Evolutionary conservation across 129 eudicot species (phyloP).

Genomic region (Calendula officinalis): DNA sequence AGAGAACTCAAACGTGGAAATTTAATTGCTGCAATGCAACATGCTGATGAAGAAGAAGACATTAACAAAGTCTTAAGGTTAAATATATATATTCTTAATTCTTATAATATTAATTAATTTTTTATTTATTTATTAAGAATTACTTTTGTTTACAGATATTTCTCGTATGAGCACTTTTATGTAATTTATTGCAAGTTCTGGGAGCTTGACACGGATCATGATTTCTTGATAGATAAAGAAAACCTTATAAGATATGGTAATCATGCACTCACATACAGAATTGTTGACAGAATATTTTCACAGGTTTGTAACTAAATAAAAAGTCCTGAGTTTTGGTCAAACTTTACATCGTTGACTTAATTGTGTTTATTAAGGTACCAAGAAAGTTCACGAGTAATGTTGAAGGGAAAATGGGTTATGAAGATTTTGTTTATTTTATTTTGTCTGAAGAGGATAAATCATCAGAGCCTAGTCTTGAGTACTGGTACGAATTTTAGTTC

Average conservation of each 20-base stretch:
- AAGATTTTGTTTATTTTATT: constrained; percentile 83
- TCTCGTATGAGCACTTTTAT: constrained; percentile 87
- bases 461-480: constrained; percentile 87
- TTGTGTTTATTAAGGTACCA: constrained; percentile 44
- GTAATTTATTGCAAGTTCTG: constrained; percentile 92
- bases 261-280: constrained; percentile 87
- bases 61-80: constrained; percentile 79
- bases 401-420: constrained; percentile 92
- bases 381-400: constrained; percentile 75
- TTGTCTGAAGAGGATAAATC: constrained; percentile 87
- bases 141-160: constrained; percentile 44
- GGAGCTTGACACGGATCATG: constrained; percentile 93
- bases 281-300: constrained; percentile 86
- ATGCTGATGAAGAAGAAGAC: constrained; percentile 89
- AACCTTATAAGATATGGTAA: constrained; percentile 82
- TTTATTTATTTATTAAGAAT: too few species aligned
- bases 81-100: not conserved
- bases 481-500: constrained; percentile 43
- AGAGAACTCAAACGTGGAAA: constrained; percentile 75
- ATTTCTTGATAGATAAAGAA: constrained; percentile 82
- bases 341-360: not conserved
- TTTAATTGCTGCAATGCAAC: constrained; percentile 71
- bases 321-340: not conserved
- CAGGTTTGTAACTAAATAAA: constrained; percentile 52
- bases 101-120: not conserved